Percentiles rank a stretch among this genome's conserved stretches.
These are phyloP conservation scores for Buxus sempervirens DNA, from an alignment of 164 flowering plant species.

Conservation along the genomic window DNA sequence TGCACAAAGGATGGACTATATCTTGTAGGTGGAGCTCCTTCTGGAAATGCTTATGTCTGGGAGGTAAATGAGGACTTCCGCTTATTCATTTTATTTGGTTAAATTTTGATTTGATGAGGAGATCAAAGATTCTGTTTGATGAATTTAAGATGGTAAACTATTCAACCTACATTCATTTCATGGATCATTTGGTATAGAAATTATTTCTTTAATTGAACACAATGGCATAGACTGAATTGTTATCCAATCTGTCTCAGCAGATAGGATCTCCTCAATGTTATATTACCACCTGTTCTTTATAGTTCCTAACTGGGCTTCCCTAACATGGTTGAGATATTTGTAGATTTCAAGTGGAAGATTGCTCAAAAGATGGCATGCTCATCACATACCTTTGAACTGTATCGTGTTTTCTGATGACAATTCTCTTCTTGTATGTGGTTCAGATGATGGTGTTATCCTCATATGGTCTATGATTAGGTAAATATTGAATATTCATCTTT, in stretches of 20 bases:
- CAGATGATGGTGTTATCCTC: constrained; percentile 44
- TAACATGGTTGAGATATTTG: not conserved
- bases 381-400: constrained; percentile 38
- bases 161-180: not conserved
- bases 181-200: not conserved
- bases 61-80: constrained; percentile 31
- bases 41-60: constrained; percentile 59
- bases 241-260: not conserved
- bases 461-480: constrained; percentile 54
- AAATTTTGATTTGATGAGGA: not conserved
- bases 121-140: not conserved
- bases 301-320: not conserved
- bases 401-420: constrained; percentile 43
- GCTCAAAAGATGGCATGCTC: constrained; percentile 51
- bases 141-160: not conserved
- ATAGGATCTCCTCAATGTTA: too few relatives aligned
- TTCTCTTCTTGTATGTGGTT: constrained; percentile 52
- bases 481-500: constrained; percentile 4
- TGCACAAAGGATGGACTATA: constrained; percentile 45
- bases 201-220: not conserved
- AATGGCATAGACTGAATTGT: not conserved
- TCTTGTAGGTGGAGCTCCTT: constrained; percentile 53
- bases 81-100: not conserved
- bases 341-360: constrained; percentile 47
- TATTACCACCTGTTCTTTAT: too few relatives aligned